Base-by-base conservation (phyloP, 129 eudicot genomes). In the Solidago caesia region DNA sequence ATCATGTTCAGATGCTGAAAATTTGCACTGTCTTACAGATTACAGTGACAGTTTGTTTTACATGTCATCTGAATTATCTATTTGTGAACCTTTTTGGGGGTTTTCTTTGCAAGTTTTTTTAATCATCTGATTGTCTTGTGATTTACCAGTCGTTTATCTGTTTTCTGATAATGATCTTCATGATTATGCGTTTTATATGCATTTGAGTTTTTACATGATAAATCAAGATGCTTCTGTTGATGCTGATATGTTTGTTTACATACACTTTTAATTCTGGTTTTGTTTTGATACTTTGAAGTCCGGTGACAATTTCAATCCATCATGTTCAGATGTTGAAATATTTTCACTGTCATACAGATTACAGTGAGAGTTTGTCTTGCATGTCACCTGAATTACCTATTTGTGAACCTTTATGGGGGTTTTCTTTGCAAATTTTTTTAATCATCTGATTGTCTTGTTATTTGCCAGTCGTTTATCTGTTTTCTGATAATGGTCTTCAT, bases 401-500 rank as follows among this genome's bases (percentile, higher is more conserved):
- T 55, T 15, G 2, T 33, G 39, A 33, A 33, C 39, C 39, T 33
- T 33, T 33, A 33, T 33, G 39, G 39, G 39, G 39, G 39, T 33
- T 2, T 33, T 33, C 39, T 2, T 33, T 33, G 39, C 39, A 33
- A 33, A 0, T 33, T 1, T 63, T 9, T 5, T 63, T 39, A 29
- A 7, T 4, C 21, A 7, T 63, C 9, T 14, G 26, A 13, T 39
- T 3, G 3, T 33, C 4, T 14, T 7, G n/a, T 7, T 64, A 4
- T 4, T 41, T 14, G 8, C 5, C 7, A 14, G 15, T 41, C 2
- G 7, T 6, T 2, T 0, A 15, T 3, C 1, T 64, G 7, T 43
- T n/a, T 10, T 58, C 43, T 73, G 33, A 74, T 48, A 15, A 9
- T 61, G 58, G 56, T 73, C 16, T 33, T 61, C 13, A 44, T 64